Evolutionary conservation across 108 stramenopile genomes (phyloP), one percentile per base, ranked within the genome.

Genomic region (Cylindrotheca closterium): DNA sequence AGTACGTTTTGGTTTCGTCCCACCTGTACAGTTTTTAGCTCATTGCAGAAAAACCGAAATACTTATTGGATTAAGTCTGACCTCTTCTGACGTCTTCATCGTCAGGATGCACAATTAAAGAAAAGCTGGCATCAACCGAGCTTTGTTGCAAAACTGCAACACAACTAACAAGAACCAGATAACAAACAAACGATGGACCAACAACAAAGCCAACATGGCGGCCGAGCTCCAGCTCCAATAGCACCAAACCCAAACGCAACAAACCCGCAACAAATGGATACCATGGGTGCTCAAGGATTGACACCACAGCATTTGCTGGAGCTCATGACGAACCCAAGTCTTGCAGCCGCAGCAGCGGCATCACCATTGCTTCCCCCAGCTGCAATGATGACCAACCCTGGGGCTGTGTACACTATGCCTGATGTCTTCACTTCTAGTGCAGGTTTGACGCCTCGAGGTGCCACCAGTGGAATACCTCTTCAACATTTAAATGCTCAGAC

Each of bases 341-440:
- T 80, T 19, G 79, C 79, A 1, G 69, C 79, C 3, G 71, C 75
- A 5, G 79, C 75, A 27, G 73, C 65, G 3, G 71, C 66, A 3
- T 68, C 70, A 18, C 79, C 79, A 1, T 47, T 73, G 29, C 71
- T 75, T 47, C 74, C 74, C n/a, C 71, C 73, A 0, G 69, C 74
- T 7, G 73, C 74, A 2, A 80, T 80, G 70, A 50, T 78, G 24
- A 76, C 68, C 27, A 77, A 78, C 53, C 77, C 77, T 8, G 76
- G 63, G 24, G 80, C 80, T 1, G 71, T 80, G 37, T 58, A 61
- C 17, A 62, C 67, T 22, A 78, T 81, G 73, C 76, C 80, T 22
- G 76, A 71, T 58, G 34, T 42, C 18, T 58, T 58, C 21, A 33
- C 58, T 33, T 28, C 58, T 17, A 58, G 22, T 22, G 58, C 32